Base-by-base conservation (phyloP, 2,329 filamentous ascomycete genomes). In the Colletotrichum sp. region DNA sequence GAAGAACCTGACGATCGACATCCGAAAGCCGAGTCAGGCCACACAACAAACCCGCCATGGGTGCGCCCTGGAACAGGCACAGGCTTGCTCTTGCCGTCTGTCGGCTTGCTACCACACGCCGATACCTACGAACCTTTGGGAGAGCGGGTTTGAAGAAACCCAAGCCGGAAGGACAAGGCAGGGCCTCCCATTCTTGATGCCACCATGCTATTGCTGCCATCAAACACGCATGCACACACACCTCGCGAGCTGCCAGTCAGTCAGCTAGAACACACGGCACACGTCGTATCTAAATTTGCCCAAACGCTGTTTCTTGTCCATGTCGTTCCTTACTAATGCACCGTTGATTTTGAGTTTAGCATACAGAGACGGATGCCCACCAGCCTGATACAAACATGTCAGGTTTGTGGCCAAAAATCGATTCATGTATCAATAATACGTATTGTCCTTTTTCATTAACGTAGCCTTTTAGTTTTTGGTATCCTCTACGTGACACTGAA, bases 1-100 rank as follows among this genome's bases (percentile, higher is more conserved):
- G 70, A 38, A 32, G 26, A 34, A 67, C 52, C 48, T 58, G 70
- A 64, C 64, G 73, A 75, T 68, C 64, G 43, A 67, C 70, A 73
- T 75, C 62, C 64, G 70, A 68, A 48, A 68, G 64, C 70, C 43
- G 70, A 73, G 70, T 73, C 70, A 73, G 56, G 43, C 38, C 61
- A 71, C 68, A 21, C 60, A 21, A 1, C 43, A 52, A 52, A 52
- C 43, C 38, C 30, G 30, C 12, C 38, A 26, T 32, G 56, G 58
- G 38, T 30, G 12, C 18, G 36, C 36, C 28, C n/a, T 70, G 67
- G 28, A 34, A 34, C 28, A 38, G n/a, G 15, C 62, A 32, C 21
- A 16, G 32, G 15, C 52, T 30, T 64, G n/a, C 34, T 69, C 55
- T 52, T 52, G 43, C 43, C n/a, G 21, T 36, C 26, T 28, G 7